These are phyloP conservation scores for Elsinoe fawcettii DNA, from an alignment of 2,329 filamentous ascomycete genomes.

Conservation along the genomic window DNA sequence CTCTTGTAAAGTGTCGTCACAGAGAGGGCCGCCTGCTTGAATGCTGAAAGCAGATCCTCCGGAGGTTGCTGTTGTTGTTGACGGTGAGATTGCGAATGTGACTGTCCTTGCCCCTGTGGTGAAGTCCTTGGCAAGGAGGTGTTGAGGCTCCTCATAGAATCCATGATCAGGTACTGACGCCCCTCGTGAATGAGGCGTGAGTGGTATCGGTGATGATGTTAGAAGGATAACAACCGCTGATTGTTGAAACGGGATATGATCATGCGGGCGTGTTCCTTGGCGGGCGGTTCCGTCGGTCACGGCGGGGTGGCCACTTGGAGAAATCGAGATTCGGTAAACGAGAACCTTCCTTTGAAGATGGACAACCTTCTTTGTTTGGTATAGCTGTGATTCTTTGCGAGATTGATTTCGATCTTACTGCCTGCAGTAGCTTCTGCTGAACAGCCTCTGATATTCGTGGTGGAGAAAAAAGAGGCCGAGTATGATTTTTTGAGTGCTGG, in stretches of 20 bases:
- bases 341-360: neutral
- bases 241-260: slow-evolving; percentile 12
- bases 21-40: slow-evolving; percentile 84
- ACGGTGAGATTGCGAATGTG: slow-evolving; percentile 23
- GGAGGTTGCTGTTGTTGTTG: slow-evolving; percentile 28
- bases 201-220: neutral
- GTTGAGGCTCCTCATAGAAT: slow-evolving; percentile 57
- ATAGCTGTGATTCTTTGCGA: neutral
- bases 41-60: slow-evolving; percentile 65
- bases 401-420: no score
- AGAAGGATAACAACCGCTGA: slow-evolving; percentile 2
- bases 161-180: slow-evolving; percentile 37
- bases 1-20: slow-evolving; percentile 96
- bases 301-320: neutral
- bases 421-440: no score
- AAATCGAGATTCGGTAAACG: slow-evolving; percentile 5
- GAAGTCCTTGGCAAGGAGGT: slow-evolving; percentile 51
- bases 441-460: neutral
- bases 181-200: neutral
- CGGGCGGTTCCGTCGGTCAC: slow-evolving; percentile 7
- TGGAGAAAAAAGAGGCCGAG: neutral
- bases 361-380: neutral
- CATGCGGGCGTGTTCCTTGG: slow-evolving; percentile 11
- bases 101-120: slow-evolving; percentile 28
- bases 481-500: slow-evolving; percentile 1